Evolutionary conservation across 1,139 yeast genomes (phyloP), one percentile per base, ranked within the genome.

Genomic region (Nakaseomyces glabratus): DNA sequence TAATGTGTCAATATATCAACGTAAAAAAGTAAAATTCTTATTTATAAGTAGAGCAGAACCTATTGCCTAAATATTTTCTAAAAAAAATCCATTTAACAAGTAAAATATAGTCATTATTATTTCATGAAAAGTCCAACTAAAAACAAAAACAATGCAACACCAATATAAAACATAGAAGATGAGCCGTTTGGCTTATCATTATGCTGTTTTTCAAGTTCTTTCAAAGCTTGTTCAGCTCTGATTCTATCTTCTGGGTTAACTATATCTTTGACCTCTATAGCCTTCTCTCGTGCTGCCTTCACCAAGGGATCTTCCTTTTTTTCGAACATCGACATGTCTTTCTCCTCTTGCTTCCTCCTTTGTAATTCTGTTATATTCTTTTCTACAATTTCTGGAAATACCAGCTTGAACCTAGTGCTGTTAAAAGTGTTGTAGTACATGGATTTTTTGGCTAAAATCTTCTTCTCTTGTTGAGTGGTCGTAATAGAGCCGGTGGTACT

Each of bases 301-400:
- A 39, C 45, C 24, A 44, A 35, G 11, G 47, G 49, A 36, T 45
- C 47, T 13, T 39, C 39, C 20, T 37, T 25, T 13, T 31, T 22
- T 11, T 36, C 37, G 1, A 15, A 29, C 3, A 33, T 33, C 9
- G 35, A 31, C 18, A 28, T 44, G 4, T 34, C 35, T 31, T 38
- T 36, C 33, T 33, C 42, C 32, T 35, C 33, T 39, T 31, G 33
- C 33, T 44, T 43, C 24, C 42, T 38, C 33, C 51, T 49, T 32
- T 44, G 46, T 24, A 58, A 35, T 24, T 46, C 51, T 8, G 40
- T 39, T 28, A 53, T 49, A 52, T 79, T 79, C 41, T 64, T 60
- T 12, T 60, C 63, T n/a, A 68, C 71, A 36, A 76, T 51, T 14
- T 84, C 93, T 0, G 90, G 82, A 54, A 85, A 88, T 32, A 78